These are phyloP conservation scores for Xylaria scruposa DNA, from an alignment of 495 filamentous ascomycete genomes.

Conservation along the genomic window DNA sequence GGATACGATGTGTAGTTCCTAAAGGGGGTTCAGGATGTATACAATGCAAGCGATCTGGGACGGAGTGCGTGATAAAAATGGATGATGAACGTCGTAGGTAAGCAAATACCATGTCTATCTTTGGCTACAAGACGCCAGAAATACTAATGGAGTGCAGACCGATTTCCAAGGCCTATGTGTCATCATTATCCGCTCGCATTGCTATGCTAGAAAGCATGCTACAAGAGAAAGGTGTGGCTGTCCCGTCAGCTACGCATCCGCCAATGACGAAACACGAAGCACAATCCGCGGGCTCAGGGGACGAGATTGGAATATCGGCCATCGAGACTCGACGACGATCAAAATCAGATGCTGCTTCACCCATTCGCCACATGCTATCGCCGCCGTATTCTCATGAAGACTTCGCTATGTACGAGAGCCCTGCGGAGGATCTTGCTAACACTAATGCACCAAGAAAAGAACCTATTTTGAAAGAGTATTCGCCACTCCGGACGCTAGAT, in stretches of 20 bases:
- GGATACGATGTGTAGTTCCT: conserved; percentile 63
- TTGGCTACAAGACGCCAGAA: background rate
- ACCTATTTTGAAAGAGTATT: conserved; percentile 35
- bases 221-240: conserved; percentile 52
- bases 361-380: conserved; percentile 34
- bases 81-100: conserved; percentile 61
- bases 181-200: conserved; percentile 59
- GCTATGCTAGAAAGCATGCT: conserved; percentile 57
- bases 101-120: conserved; percentile 19
- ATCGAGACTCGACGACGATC: conserved; percentile 20
- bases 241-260: conserved; percentile 58
- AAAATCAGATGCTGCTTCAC: conserved; percentile 29
- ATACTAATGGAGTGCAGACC: conserved; percentile 43
- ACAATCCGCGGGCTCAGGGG: conserved; percentile 30
- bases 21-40: conserved; percentile 57
- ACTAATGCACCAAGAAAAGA: conserved; percentile 2
- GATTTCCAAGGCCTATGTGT: conserved; percentile 64
- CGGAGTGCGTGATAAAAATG: conserved; percentile 62
- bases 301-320: conserved; percentile 21
- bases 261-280: conserved; percentile 57
- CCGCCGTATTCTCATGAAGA: conserved; percentile 44
- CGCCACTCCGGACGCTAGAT: conserved; percentile 38
- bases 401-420: conserved; percentile 27
- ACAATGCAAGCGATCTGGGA: conserved; percentile 58
- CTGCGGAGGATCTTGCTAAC: conserved; percentile 12